Conservation (phyloP, 192 early-diverging fungal species). For the Anaeromyces robustus region DNA sequence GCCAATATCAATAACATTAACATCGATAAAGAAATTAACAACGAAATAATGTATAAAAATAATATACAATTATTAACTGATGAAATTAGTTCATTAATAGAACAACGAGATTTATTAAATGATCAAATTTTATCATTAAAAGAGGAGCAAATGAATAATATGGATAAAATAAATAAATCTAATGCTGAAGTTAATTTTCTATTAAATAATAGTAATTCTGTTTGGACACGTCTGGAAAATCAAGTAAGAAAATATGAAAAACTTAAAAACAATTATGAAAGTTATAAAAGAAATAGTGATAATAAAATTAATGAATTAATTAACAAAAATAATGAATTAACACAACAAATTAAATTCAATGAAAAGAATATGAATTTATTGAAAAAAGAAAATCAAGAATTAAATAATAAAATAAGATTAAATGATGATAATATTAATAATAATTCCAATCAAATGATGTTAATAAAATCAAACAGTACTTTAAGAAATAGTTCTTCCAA, state of each 20-base stretch:
- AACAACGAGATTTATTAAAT: neutral
- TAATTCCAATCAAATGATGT: neutral
- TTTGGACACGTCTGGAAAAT: neutral
- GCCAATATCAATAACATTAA: neutral
- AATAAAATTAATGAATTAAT: neutral
- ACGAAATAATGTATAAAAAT: neutral
- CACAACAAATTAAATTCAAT: neutral
- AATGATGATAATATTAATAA: neutral
- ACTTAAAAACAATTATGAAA: neutral
- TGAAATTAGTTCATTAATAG: neutral
- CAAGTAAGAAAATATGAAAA: neutral
- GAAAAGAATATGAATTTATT: neutral
- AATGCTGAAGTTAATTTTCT: neutral
- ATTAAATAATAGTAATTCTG: neutral
- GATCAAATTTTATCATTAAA: neutral
- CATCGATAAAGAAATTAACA: neutral
- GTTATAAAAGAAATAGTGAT: neutral
- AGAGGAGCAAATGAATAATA: neutral
- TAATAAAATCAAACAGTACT: neutral
- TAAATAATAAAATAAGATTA: neutral
- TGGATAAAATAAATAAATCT: neutral
- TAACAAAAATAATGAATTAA: neutral
- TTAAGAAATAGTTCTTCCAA: neutral
- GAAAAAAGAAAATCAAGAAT: neutral
- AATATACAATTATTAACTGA: neutral